Base-by-base conservation (phyloP, 495 filamentous ascomycete species). In the Clohesyomyces aquaticus region DNA sequence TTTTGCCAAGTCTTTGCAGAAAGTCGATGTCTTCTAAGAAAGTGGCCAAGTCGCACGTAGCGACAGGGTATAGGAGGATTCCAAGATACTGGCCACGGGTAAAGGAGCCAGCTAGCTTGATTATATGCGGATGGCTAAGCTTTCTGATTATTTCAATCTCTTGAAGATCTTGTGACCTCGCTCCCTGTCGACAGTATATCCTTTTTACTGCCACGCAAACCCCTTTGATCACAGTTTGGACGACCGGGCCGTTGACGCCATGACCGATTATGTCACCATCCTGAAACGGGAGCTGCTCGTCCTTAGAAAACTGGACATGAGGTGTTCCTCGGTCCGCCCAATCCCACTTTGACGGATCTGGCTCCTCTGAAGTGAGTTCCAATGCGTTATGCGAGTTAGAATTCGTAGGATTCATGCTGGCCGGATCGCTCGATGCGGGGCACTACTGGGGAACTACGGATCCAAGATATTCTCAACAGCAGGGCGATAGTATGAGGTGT, bases 101-200 rank as follows among this genome's bases (percentile, higher is more conserved):
- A 28, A 65, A 69, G 1, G 66, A 55, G 10, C 66, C 66, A 10
- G 58, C 66, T 6, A 69, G 42, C 16, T 51, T 26, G 23, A 69
- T 41, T 23, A 69, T 65, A 23, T 69, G 66, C 12, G 23, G 11
- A 32, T 65, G 66, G 1, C 27, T 41, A 18, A 69, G 43, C 27
- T 69, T 69, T 53, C 62, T 69, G 16, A 69, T 21, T 11, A 69
- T 65, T 29, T 52, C 43, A 23, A 69, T 65, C 51, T 69, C 66
- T 26, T 62, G 61, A 11, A 22, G 58, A n/a, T 70, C 63, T 23
- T 46, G 53, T 14, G 58, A 41, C 9, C 51, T 47, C 27, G 63
- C 60, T 28, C 60, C 29, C 1, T 26, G 27, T 38, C 63, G 26
- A 22, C 63, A 67, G 32, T 48, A 70, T 35, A 27, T 50, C 38